Base-by-base conservation (phyloP, 1,284 basidiomycete genomes). In the Puccinia coronata region DNA sequence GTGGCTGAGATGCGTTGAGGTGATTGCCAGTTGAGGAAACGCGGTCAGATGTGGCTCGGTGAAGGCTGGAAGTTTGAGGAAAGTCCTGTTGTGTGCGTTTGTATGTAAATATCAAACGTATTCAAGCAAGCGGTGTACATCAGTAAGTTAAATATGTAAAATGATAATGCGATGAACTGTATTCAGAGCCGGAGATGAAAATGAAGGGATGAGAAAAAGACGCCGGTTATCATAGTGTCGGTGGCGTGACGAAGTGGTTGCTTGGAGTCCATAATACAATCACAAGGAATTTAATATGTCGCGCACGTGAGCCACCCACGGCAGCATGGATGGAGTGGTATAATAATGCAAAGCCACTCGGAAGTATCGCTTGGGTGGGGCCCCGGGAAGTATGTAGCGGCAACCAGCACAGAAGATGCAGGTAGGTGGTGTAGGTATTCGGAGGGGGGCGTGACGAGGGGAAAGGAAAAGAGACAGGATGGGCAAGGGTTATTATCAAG, bases 11-110 rank as follows among this genome's bases (percentile, higher is more conserved):
- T 36, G 61, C 61, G 51, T 79, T 79, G 36, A 70, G 59, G 14
- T 36, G 43, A 55, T 70, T 55, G 23, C 34, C 47, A 25, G 59
- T 77, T 11, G 76, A 79, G 12, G 76, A 57, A 23, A 79, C 51
- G 47, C 76, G 65, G 67, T 79, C 76, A 36, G 76, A 79, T 23
- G 49, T 79, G 28, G 65, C 53, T 63, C 76, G 76, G 23, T 79
- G 76, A 20, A 70, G 65, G 53, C 41, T 79, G 47, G 67, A 55
- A 70, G 76, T 36, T 5, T 49, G 53, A 20, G 65, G 51, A 70
- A 67, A 55, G 23, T 63, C 36, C 61, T 63, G 0, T 63, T 63
- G 61, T 23, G 39, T 36, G 16, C 11, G 12, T 57, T 12, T 23
- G 8, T 47, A 47, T 47, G 43, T 47, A 23, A 28, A 31, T 25